These are phyloP conservation scores for Brasilioporus rufonigricans DNA, from an alignment of 768 basidiomycete species.

Conservation along the genomic window DNA sequence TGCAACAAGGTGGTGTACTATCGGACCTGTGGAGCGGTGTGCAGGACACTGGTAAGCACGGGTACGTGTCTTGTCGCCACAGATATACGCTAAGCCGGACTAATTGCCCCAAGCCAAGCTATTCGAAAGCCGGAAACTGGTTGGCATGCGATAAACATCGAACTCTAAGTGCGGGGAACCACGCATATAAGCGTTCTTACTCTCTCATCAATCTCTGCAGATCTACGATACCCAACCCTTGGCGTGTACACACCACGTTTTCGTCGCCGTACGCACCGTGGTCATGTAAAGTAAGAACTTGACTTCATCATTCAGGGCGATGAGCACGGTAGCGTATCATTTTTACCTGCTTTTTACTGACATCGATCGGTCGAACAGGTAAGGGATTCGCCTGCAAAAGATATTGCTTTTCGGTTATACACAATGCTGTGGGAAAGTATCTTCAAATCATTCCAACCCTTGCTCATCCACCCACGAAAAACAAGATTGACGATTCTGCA, in stretches of 20 bases:
- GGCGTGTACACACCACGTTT: slow-evolving; percentile 59
- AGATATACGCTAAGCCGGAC: not conserved
- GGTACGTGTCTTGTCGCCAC: slow-evolving; percentile 11
- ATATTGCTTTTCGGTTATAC: slow-evolving; percentile 91
- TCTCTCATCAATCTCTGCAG: slow-evolving; percentile 66
- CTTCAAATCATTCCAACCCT: slow-evolving; percentile 5
- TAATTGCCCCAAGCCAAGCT: slow-evolving; percentile 51
- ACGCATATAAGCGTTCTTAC: slow-evolving; percentile 49
- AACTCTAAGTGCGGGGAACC: slow-evolving; percentile 60
- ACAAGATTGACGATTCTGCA: not conserved
- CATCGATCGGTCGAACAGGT: slow-evolving; percentile 52
- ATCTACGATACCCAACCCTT: slow-evolving; percentile 71
- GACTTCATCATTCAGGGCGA: slow-evolving; percentile 79
- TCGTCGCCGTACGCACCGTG: slow-evolving; percentile 70
- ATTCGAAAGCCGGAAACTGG: slow-evolving; percentile 80
- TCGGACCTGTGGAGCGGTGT: slow-evolving; percentile 56
- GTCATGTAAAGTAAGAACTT: slow-evolving; percentile 79
- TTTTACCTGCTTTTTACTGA: too few relatives aligned
- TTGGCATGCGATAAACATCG: slow-evolving; percentile 89
- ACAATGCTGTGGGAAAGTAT: slow-evolving; percentile 80
- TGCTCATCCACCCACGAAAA: not conserved
- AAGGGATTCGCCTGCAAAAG: slow-evolving; percentile 87
- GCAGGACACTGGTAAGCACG: slow-evolving; percentile 43
- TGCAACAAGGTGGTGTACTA: slow-evolving; percentile 90
- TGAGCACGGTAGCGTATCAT: slow-evolving; percentile 80